A percentile compares a stretch with the other conserved stretches of the same genome.
Conservation (phyloP, 106 monocot species). For the Acorus calamus region DNA sequence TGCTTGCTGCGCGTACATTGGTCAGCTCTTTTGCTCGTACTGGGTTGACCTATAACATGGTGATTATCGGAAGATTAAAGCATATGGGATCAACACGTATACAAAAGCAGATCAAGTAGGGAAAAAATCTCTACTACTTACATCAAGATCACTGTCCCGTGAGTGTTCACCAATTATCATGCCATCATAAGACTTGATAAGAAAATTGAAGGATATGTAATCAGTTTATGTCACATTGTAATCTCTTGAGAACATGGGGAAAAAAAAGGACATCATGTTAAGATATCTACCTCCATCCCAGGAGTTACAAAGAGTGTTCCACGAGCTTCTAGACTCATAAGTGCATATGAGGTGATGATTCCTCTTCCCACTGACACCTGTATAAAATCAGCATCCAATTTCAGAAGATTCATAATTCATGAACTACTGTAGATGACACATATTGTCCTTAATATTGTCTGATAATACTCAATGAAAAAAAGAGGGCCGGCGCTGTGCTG, state of each 20-base stretch:
- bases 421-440: not conserved
- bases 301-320: conserved; percentile 92
- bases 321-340: conserved; percentile 91
- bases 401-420: not conserved
- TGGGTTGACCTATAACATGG: conserved; percentile 64
- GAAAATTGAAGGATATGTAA: conserved; percentile 7
- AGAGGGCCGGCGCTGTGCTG: too few species aligned
- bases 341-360: conserved; percentile 80
- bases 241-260: not conserved
- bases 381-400: not conserved
- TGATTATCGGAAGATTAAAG: not conserved
- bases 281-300: conserved; percentile 70
- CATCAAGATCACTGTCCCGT: conserved; percentile 91
- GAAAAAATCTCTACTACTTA: conserved; percentile 22
- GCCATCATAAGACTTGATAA: conserved; percentile 75
- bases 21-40: conserved; percentile 89
- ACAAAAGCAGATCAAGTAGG: not conserved
- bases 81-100: not conserved
- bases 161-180: conserved; percentile 99
- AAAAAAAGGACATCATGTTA: not conserved
- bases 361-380: conserved; percentile 84
- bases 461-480: not conserved
- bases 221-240: not conserved
- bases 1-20: conserved; percentile 81
- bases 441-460: not conserved